Percentiles rank a stretch among this genome's conserved stretches.
These are phyloP conservation scores for Astrocystis sublimbata DNA, from an alignment of 495 filamentous ascomycete species.

Conservation along the genomic window DNA sequence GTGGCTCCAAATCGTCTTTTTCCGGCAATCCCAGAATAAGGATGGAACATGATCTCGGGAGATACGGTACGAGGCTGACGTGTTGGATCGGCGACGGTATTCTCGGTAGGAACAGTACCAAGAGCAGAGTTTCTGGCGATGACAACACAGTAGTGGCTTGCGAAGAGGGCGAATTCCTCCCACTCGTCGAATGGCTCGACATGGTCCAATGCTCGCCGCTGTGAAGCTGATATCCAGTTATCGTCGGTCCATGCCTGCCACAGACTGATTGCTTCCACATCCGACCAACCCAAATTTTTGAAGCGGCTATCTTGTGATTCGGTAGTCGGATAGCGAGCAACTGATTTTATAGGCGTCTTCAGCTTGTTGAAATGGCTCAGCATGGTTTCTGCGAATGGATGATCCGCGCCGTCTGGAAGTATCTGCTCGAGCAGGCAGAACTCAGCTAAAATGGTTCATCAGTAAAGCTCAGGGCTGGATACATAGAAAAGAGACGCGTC, in stretches of 20 bases:
- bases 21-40: slow-evolving; percentile 35
- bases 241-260: slow-evolving; percentile 79
- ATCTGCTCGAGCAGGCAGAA: slow-evolving; percentile 93
- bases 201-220: slow-evolving; percentile 59
- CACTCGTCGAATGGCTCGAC: slow-evolving; percentile 91
- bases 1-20: slow-evolving; percentile 46
- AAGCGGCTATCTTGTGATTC: slow-evolving; percentile 68
- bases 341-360: slow-evolving; percentile 70
- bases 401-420: slow-evolving; percentile 69
- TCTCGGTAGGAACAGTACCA: neutral
- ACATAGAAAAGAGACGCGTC: slow-evolving; percentile 1
- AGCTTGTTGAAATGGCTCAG: slow-evolving; percentile 80
- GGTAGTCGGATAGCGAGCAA: slow-evolving; percentile 68
- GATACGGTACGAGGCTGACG: neutral
- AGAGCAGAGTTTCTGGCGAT: slow-evolving; percentile 48
- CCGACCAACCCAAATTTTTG: slow-evolving; percentile 61
- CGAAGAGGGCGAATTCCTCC: slow-evolving; percentile 91
- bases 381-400: slow-evolving; percentile 90
- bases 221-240: slow-evolving; percentile 55
- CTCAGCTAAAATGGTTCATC: slow-evolving; percentile 36
- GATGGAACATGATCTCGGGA: slow-evolving; percentile 22
- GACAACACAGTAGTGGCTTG: slow-evolving; percentile 81
- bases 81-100: neutral
- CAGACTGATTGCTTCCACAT: slow-evolving; percentile 61
- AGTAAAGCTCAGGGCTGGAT: slow-evolving; percentile 17